Percentiles rank a stretch among this genome's conserved stretches.
These are phyloP conservation scores for Capniomyces stellatus DNA, from an alignment of 371 early-diverging fungal genomes.

Conservation along the genomic window DNA sequence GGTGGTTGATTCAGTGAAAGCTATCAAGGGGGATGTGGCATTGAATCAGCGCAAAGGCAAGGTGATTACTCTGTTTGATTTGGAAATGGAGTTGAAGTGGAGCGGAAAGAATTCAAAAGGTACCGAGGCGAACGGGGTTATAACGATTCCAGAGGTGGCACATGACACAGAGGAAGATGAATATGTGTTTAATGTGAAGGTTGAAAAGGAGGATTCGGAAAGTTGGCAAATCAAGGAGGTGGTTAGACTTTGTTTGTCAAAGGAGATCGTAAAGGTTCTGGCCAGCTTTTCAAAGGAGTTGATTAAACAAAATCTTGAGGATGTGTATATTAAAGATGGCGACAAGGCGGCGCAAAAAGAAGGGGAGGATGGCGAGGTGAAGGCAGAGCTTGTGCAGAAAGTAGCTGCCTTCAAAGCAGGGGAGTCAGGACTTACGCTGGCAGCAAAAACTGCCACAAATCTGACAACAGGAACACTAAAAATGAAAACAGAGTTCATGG, in stretches of 20 bases:
- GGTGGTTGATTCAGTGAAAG: slow-evolving; percentile 33
- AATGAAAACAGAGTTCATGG: slow-evolving; percentile 55
- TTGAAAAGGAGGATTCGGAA: slow-evolving; percentile 34
- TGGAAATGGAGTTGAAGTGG: slow-evolving; percentile 57
- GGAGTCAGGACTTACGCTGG: slow-evolving; percentile 7
- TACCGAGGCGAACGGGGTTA: slow-evolving; percentile 47
- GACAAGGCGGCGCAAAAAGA: not conserved
- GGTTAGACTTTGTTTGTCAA: slow-evolving; percentile 45
- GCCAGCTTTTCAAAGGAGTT: slow-evolving; percentile 49
- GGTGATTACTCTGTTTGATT: slow-evolving; percentile 70
- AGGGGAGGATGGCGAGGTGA: not conserved
- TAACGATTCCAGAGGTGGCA: slow-evolving; percentile 77
- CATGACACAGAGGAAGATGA: slow-evolving; percentile 72
- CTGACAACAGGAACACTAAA: slow-evolving; percentile 8
- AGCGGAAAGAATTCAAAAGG: slow-evolving; percentile 27
- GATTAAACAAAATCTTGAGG: slow-evolving; percentile 62
- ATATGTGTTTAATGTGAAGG: slow-evolving; percentile 59
- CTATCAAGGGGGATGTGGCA: slow-evolving; percentile 66
- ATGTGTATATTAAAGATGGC: slow-evolving; percentile 58
- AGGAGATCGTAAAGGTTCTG: slow-evolving; percentile 41
- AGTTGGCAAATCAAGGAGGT: slow-evolving; percentile 35
- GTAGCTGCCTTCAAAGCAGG: slow-evolving; percentile 6
- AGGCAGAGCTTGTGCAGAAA: slow-evolving; percentile 5
- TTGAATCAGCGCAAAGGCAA: slow-evolving; percentile 85
- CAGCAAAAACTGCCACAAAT: slow-evolving; percentile 34